These are phyloP conservation scores for Termitomyces sp. DNA, from an alignment of 768 basidiomycete species.

Conservation along the genomic window DNA sequence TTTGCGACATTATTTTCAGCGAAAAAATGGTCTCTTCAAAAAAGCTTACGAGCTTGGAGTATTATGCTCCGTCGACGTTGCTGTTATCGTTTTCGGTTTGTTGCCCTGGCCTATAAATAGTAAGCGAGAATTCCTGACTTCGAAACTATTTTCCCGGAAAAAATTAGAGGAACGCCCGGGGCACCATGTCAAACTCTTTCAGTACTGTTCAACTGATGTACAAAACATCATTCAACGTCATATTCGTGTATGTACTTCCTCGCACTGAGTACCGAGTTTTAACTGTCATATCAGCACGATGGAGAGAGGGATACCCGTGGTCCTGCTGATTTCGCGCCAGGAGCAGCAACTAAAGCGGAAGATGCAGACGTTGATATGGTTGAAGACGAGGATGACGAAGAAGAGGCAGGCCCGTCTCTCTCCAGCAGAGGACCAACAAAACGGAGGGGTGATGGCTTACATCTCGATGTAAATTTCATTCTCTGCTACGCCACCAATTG, in stretches of 20 bases:
- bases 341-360: slow-evolving; percentile 22
- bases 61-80: slow-evolving; percentile 83
- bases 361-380: slow-evolving; percentile 33
- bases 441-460: slow-evolving; percentile 2
- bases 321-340: slow-evolving; percentile 39
- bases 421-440: neutral
- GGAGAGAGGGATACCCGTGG: slow-evolving; percentile 44
- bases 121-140: neutral
- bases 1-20: slow-evolving; percentile 33
- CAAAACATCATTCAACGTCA: slow-evolving; percentile 68
- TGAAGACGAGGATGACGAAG: slow-evolving; percentile 17
- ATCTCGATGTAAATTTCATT: slow-evolving; percentile 1
- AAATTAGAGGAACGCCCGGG: slow-evolving; percentile 66
- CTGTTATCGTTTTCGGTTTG: slow-evolving; percentile 75
- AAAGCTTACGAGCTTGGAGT: slow-evolving; percentile 89
- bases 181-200: slow-evolving; percentile 76
- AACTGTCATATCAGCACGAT: slow-evolving; percentile 29
- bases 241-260: slow-evolving; percentile 30
- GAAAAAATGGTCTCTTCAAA: slow-evolving; percentile 89
- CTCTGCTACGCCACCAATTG: neutral
- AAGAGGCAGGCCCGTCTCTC: slow-evolving; percentile 10
- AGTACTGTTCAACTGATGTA: slow-evolving; percentile 72
- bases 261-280: slow-evolving; percentile 6
- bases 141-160: slow-evolving; percentile 32
- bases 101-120: neutral